Conservation (phyloP, 139 green algal genomes). For the Ettlia oleoabundans region DNA sequence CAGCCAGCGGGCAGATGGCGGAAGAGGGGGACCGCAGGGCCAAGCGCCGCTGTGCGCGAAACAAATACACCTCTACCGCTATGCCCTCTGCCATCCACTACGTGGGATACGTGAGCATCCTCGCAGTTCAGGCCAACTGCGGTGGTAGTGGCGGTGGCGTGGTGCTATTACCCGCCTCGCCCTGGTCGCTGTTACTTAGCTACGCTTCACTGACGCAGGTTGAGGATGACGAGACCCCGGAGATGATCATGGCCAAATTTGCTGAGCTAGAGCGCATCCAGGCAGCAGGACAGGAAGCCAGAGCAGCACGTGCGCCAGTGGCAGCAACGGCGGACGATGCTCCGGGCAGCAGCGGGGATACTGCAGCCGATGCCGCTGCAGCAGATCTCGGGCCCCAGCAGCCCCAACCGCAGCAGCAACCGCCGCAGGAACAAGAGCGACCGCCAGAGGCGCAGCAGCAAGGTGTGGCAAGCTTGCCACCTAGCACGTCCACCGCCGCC, state of each 20-base stretch:
- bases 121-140: too few relatives aligned
- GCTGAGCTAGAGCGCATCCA: constrained; percentile 84
- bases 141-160: background rate
- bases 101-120: constrained; percentile 84
- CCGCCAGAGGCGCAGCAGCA: background rate
- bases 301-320: background rate
- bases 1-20: background rate
- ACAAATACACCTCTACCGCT: constrained; percentile 4
- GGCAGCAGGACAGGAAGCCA: background rate
- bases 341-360: background rate
- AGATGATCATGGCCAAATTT: constrained; percentile 98
- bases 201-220: constrained; percentile 41
- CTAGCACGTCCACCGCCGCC: background rate
- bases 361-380: background rate
- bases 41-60: constrained; percentile 51
- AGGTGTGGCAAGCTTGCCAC: background rate
- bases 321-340: constrained; percentile 12
- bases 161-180: too few relatives aligned
- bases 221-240: constrained; percentile 93
- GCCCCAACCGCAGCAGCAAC: background rate
- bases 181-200: too few relatives aligned
- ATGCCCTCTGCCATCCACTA: constrained; percentile 86
- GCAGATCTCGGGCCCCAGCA: too few relatives aligned
- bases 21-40: constrained; percentile 9
- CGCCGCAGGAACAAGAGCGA: background rate